A percentile compares a stretch with the other conserved stretches of the same genome.
These are phyloP conservation scores for Amniculicola lignicola DNA, from an alignment of 495 filamentous ascomycete species.

Conservation along the genomic window DNA sequence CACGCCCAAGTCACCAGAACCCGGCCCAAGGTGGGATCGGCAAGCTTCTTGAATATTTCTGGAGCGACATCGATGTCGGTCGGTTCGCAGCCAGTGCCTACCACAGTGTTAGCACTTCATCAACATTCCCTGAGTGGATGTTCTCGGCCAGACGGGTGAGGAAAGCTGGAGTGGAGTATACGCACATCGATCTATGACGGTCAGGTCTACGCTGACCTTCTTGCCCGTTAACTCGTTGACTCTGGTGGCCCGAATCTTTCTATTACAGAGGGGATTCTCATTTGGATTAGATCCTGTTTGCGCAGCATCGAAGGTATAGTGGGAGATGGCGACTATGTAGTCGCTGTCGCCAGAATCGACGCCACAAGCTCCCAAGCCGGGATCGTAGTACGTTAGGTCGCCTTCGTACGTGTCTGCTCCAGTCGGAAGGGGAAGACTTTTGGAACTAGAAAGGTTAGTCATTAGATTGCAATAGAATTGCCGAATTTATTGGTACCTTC, in stretches of 20 bases:
- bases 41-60: conserved; percentile 59
- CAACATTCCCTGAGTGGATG: not conserved
- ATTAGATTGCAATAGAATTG: too few species aligned
- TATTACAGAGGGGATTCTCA: conserved; percentile 66
- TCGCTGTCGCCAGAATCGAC: conserved; percentile 51
- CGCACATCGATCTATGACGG: conserved; percentile 70
- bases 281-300: conserved; percentile 60
- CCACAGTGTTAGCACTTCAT: conserved; percentile 2
- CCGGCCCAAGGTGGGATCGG: conserved; percentile 53
- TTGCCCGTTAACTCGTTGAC: conserved; percentile 43
- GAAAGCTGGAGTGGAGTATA: conserved; percentile 4
- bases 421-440: conserved; percentile 57
- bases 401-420: conserved; percentile 54
- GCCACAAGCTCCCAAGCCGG: conserved; percentile 71
- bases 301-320: conserved; percentile 63
- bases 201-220: conserved; percentile 57
- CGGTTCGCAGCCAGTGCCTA: conserved; percentile 54
- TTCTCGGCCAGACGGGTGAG: not conserved
- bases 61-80: conserved; percentile 66
- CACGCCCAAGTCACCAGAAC: conserved; percentile 67
- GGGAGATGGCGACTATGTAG: conserved; percentile 63
- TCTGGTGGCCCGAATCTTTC: conserved; percentile 56
- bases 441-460: conserved; percentile 21
- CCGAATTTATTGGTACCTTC: too few species aligned
- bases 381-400: conserved; percentile 68